Evolutionary conservation across 345 rosid species (phyloP).

Genomic region (Bruguiera sexangula): DNA sequence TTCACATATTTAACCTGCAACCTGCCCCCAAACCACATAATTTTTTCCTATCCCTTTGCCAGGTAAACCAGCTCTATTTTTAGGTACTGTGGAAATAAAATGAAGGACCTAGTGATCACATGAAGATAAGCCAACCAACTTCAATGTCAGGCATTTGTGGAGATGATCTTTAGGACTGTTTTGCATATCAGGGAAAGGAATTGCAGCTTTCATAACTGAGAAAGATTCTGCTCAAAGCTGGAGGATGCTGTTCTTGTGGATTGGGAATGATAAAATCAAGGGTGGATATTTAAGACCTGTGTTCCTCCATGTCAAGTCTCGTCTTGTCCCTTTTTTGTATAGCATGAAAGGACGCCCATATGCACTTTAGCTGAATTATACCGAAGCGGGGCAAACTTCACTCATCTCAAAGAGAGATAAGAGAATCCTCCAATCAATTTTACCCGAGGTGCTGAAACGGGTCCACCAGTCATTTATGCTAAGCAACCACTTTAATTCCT

Average conservation of each 20-base stretch:
- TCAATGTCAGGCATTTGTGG: too few species aligned
- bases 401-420: background rate
- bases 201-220: background rate
- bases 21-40: too few species aligned
- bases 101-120: too few species aligned
- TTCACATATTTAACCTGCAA: too few species aligned
- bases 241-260: background rate
- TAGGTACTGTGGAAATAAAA: too few species aligned
- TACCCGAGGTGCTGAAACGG: background rate
- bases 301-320: background rate
- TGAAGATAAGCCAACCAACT: too few species aligned
- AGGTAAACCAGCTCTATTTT: too few species aligned
- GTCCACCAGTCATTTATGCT: background rate
- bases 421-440: background rate
- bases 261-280: conserved; percentile 10
- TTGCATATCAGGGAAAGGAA: conserved; percentile 8
- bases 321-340: too few species aligned
- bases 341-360: background rate
- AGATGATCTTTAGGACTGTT: too few species aligned
- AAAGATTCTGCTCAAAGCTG: conserved; percentile 7
- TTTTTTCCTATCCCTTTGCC: too few species aligned
- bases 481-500: background rate
- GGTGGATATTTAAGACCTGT: conserved; percentile 16
- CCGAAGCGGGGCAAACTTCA: background rate
- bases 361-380: background rate